Base-by-base conservation (phyloP, 768 basidiomycete genomes). In the Neoboletus magnificus region DNA sequence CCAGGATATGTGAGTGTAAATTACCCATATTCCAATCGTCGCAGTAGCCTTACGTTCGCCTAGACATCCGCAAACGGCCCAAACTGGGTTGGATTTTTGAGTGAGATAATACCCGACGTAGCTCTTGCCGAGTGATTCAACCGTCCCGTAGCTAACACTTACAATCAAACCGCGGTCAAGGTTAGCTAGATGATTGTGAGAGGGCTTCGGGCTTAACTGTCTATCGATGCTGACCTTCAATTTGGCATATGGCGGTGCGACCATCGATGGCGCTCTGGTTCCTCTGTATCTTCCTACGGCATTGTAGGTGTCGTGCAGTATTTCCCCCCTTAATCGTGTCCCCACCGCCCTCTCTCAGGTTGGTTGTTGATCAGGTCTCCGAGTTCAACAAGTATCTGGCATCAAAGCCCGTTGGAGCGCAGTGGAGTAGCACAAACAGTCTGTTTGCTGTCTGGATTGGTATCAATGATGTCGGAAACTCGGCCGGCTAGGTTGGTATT, bases 361-460 rank as follows among this genome's bases (percentile, higher is more conserved):
- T 66, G 1, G 10, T 68, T 18, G 67, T 76, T 0, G 82, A 87
- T 55, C 85, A 89, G 61, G 82, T 87, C 18, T 79, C 80, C 54
- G 66, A 83, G 54, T 87, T 85, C 69, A 69, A 86, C 48, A 61
- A 56, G 18, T 70, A 74, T 9, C 77, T 74, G 1, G 80, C 74
- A 2, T 71, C 61, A 35, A 82, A 81, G 64, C 84, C 84, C 1
- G 66, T 74, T 9, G 71, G 68, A 2, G 77, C 81, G 1, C 77
- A 79, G 0, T 88, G 86, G 87, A 76, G 77, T 23, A 77, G 78
- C 53, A 59, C 64, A 4, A 82, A 87, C 62, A 64, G 84, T 50
- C 61, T 88, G 45, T 87, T 89, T 68, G 81, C 81, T 0, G 68
- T 87, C n/a, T 88, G 79, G 77, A 86, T 89, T 54, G 86, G 87